A percentile compares a stretch with the other conserved stretches of the same genome.
phyloP scores from a whole-genome alignment of 345 rosid species.

The Brassica incana region DNA sequence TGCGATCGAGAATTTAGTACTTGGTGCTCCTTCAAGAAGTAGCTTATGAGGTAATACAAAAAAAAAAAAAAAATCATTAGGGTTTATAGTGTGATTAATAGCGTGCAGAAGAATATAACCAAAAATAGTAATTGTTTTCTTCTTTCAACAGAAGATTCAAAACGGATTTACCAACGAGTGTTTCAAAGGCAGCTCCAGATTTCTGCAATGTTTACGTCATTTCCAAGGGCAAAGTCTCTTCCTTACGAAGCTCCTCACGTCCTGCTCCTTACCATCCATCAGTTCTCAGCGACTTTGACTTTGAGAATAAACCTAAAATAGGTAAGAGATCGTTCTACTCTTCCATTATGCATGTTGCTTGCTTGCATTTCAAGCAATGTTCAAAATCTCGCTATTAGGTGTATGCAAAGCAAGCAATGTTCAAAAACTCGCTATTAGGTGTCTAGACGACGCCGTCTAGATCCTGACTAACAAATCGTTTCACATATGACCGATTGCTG shows the following conservation, averaged over 20 bases:
- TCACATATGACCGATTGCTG: too few relatives aligned
- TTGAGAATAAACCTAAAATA: not conserved
- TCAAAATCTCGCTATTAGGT: too few relatives aligned
- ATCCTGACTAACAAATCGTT: too few relatives aligned
- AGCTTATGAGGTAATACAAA: not conserved
- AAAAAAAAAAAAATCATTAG: not conserved
- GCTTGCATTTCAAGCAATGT: not conserved
- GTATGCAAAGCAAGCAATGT: too few relatives aligned
- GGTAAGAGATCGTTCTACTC: not conserved
- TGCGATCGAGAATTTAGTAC: not conserved
- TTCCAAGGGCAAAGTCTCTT: not conserved
- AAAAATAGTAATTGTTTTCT: not conserved
- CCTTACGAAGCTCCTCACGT: not conserved
- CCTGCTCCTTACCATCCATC: conserved; percentile 1
- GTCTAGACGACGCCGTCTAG: too few relatives aligned
- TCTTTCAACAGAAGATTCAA: not conserved
- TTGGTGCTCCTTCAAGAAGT: not conserved
- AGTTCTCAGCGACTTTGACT: not conserved
- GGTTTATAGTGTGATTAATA: not conserved
- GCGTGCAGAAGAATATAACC: not conserved
- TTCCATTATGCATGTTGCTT: not conserved
- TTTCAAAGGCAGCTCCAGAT: not conserved
- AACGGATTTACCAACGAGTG: conserved; percentile 2
- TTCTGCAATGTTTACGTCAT: not conserved
- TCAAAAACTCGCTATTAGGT: too few relatives aligned